Evolutionary conservation across 2,329 filamentous ascomycete genomes (phyloP), one percentile per base, ranked within the genome.

Genomic region (Aspergillus persii): DNA sequence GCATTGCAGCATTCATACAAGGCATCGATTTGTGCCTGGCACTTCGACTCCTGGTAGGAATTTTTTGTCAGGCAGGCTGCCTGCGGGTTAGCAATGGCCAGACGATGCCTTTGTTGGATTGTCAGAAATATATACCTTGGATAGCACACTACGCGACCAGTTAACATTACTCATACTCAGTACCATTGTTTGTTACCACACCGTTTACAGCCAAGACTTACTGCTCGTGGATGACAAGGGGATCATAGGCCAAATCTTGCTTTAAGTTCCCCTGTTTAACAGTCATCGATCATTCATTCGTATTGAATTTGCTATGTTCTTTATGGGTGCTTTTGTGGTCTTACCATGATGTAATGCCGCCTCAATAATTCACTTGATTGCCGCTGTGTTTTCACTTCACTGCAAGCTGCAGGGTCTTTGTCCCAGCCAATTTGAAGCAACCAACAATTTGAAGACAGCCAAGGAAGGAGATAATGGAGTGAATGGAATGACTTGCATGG

Each of bases 1-100:
- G 86, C 84, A 69, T 93, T 88, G 76, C 95, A 99, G 77, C 95
- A 99, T 67, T 95, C 89, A 76, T 98, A 99, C 27, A 99, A 80
- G 2, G 92, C 91, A 73, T 94, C 88, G 58, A 99, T 84, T 70
- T 92, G 81, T 18, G 79, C 75, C 71, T 89, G 85, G 76, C 95
- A 99, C 71, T 88, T 96, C 48, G 86, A 86, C 77, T 98, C 92
- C 61, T 96, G 86, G 79, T 90, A 98, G 56, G 86, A 87, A 74
- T 93, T 93, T 76, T 88, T 94, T 50, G 85, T 86, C 62, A 99
- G 81, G 71, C 95, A 99, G 67, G 88, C 92, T 96, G 52, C 69
- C 30, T 36, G 26, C 41, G 46, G 39, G 56, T 63, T 44, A 55
- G 49, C 29, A 33, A 53, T 31, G 51, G 26, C 27, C 41, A 9